Conservation (phyloP, 805 yeast genomes). For the Schwanniomyces sp. region DNA sequence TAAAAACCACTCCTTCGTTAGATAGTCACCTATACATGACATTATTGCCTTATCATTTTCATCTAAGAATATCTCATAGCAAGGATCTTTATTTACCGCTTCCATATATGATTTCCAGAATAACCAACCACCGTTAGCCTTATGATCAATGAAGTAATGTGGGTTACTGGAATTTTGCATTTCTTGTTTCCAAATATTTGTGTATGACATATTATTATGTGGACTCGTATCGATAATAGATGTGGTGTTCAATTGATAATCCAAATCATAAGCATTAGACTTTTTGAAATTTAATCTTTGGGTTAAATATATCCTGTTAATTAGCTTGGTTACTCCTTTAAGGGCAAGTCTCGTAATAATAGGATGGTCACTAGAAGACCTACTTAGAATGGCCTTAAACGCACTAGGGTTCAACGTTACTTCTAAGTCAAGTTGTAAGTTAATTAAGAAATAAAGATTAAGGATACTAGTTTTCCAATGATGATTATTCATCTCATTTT, state of each 20-base stretch:
- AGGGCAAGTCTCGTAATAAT: slow-evolving; percentile 57
- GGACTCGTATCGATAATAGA: slow-evolving; percentile 44
- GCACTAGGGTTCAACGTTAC: slow-evolving; percentile 39
- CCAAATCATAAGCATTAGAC: slow-evolving; percentile 40
- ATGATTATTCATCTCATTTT: slow-evolving; percentile 23
- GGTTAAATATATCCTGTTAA: slow-evolving; percentile 45
- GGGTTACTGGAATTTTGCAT: slow-evolving; percentile 49
- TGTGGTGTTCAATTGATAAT: slow-evolving; percentile 31
- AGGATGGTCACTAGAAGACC: slow-evolving; percentile 67
- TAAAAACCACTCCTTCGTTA: slow-evolving; percentile 61
- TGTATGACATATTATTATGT: slow-evolving; percentile 32
- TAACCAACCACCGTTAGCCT: slow-evolving; percentile 62
- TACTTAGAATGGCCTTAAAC: slow-evolving; percentile 43
- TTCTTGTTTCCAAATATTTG: slow-evolving; percentile 48
- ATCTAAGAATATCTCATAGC: slow-evolving; percentile 28
- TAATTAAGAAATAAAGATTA: slow-evolving; percentile 50
- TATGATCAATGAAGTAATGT: slow-evolving; percentile 56
- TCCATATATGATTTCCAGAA: slow-evolving; percentile 66
- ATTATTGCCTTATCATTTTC: slow-evolving; percentile 45
- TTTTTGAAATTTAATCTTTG: slow-evolving; percentile 51
- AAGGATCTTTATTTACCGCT: slow-evolving; percentile 41
- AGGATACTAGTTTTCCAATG: slow-evolving; percentile 61
- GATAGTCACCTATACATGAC: slow-evolving; percentile 37
- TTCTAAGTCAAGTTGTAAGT: slow-evolving; percentile 56
- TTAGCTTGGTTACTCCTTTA: slow-evolving; percentile 56